Conservation (phyloP, 257 asterid genomes). For the Leonotis leonurus region DNA sequence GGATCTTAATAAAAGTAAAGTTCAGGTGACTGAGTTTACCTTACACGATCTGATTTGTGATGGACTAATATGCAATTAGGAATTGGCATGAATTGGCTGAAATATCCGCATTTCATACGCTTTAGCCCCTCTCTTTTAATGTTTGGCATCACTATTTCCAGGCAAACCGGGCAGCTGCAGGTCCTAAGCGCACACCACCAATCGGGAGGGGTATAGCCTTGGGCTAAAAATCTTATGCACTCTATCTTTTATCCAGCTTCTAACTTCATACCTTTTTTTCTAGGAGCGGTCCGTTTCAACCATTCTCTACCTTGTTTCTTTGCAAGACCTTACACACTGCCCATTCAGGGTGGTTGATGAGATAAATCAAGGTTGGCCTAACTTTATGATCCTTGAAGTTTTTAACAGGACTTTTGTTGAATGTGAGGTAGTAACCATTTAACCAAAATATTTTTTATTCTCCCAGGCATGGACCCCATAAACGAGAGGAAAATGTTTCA, state of each 20-base stretch:
- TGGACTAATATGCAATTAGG: too few species aligned
- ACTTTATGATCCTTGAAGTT: constrained; percentile 10
- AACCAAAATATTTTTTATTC: constrained; percentile 10
- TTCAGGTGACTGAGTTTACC: constrained; percentile 57
- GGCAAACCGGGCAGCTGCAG: constrained; percentile 88
- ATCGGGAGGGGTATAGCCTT: constrained; percentile 86
- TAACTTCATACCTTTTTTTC: constrained; percentile 19
- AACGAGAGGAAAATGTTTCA: constrained; percentile 98
- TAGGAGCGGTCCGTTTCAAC: constrained; percentile 97
- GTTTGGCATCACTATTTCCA: constrained; percentile 26
- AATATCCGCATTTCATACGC: too few species aligned
- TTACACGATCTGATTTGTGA: too few species aligned
- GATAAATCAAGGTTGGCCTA: constrained; percentile 84
- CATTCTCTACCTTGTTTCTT: constrained; percentile 88
- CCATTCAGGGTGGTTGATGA: constrained; percentile 98
- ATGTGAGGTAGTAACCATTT: not conserved
- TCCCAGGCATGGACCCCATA: constrained; percentile 92
- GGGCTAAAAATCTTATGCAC: constrained; percentile 11
- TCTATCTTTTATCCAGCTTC: constrained; percentile 18
- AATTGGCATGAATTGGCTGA: constrained; percentile 6
- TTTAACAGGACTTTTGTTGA: not conserved
- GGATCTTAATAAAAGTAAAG: constrained; percentile 88
- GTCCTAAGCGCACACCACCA: constrained; percentile 93
- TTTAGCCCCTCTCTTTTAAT: not conserved
- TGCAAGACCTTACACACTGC: constrained; percentile 93